Base-by-base conservation (phyloP, 139 green algal species). In the Chlorella sp. region DNA sequence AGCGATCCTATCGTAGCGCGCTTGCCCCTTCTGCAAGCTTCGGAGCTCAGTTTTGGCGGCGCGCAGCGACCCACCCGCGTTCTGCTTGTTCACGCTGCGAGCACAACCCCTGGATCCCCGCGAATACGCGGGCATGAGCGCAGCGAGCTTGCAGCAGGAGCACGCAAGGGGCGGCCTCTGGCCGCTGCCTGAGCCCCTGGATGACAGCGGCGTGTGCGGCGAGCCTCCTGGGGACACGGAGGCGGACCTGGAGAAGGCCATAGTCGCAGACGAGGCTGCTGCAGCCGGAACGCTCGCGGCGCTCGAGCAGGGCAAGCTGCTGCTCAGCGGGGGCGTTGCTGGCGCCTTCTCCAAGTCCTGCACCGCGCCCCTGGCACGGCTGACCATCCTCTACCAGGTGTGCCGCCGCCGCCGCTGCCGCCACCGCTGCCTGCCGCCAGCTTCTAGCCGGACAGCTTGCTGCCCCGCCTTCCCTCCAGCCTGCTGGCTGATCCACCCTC, bases 341-440 rank as follows among this genome's bases (percentile, higher is more conserved):
- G 97, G 97, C 5, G 96, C 96, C 1, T 78, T 98, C 0, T 94
- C 93, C 18, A 99, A 99, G 79, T 97, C 91, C 0, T 90, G 82
- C 65, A 98, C 96, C 30, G 97, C 97, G 1, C 97, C 97, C 2
- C 88, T 99, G 7, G 95, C 95, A 2, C 92, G 97, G 7, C 91
- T 99, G 0, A 99, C 96, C 28, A 99, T 99, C 64, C 88, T 99
- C 0, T 99, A 98, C 81, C 97, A 99, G 92, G 96, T 97, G 25
- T n/a, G 63, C 51, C 51, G 38, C 18, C 21, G 38, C 21, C 9
- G 69, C 36, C 12, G 36, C 21, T 15, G 69, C 69, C 5, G 23
- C 5, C 7, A 6, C 9, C 36, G 44, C 69, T 56, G 36, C 23
- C 38, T 44, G 36, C 36, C 28, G 32, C 18, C 34, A 51, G 36